Conservation (phyloP, 306 rosid species). For the Dicorynia guianensis region DNA sequence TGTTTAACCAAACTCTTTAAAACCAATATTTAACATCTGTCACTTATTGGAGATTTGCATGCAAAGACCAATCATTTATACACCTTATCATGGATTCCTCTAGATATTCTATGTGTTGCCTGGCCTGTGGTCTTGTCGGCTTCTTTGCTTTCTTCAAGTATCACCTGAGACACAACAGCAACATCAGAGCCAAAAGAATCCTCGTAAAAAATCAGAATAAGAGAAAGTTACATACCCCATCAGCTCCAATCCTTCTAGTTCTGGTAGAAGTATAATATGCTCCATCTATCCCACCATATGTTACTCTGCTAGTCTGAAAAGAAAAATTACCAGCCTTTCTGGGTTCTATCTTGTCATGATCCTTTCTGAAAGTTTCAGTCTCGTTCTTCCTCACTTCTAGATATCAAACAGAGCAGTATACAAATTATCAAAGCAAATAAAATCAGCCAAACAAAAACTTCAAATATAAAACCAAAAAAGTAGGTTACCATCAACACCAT, state of each 20-base stretch:
- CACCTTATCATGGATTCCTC: slow-evolving; percentile 92
- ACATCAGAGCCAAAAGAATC: neutral
- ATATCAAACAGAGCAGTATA: slow-evolving; percentile 12
- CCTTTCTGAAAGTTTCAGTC: slow-evolving; percentile 38
- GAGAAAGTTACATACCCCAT: slow-evolving; percentile 65
- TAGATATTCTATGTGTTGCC: slow-evolving; percentile 76
- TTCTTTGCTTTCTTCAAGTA: slow-evolving; percentile 84
- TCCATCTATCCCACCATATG: slow-evolving; percentile 88
- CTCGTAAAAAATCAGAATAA: neutral
- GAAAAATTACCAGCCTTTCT: slow-evolving; percentile 42
- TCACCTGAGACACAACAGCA: slow-evolving; percentile 51
- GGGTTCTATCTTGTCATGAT: slow-evolving; percentile 39
- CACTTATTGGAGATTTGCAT: neutral
- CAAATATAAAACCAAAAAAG: neutral
- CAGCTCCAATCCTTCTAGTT: slow-evolving; percentile 63
- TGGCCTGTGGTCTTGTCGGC: slow-evolving; percentile 79
- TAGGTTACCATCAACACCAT: slow-evolving; percentile 58
- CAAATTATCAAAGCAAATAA: slow-evolving; percentile 1
- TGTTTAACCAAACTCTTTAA: neutral
- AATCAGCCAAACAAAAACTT: neutral
- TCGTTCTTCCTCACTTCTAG: slow-evolving; percentile 50
- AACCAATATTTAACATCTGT: neutral
- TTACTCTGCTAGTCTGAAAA: slow-evolving; percentile 67
- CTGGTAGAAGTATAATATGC: slow-evolving; percentile 65
- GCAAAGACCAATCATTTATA: slow-evolving; percentile 14